phyloP scores from a whole-genome alignment of 108 stramenopile genomes.

The Aurantiochytrium sp. region DNA sequence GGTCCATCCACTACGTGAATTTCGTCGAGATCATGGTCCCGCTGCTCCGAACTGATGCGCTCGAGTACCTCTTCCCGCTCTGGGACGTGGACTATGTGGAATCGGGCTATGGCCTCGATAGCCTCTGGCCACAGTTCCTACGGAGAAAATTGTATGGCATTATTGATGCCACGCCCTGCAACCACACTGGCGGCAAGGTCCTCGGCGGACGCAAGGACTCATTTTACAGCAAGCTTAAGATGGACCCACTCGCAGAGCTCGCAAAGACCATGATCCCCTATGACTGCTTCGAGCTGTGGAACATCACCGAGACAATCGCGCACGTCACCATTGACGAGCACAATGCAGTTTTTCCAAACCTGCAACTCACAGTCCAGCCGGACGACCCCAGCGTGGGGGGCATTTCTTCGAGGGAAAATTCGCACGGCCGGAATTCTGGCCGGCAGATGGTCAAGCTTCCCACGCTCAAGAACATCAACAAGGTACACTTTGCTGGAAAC shows the following conservation, averaged over 20 bases:
- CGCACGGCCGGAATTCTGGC: too few relatives aligned
- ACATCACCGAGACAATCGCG: background rate
- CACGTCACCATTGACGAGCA: background rate
- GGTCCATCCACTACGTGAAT: background rate
- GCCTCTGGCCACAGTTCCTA: background rate
- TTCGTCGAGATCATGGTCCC: conserved; percentile 6
- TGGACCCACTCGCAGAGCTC: background rate
- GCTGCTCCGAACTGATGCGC: background rate
- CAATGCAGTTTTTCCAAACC: background rate
- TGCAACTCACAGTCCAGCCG: background rate
- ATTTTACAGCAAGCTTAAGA: background rate
- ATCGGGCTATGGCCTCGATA: background rate
- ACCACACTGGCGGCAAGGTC: background rate
- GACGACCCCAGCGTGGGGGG: too few relatives aligned
- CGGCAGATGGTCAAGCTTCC: background rate
- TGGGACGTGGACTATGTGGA: background rate
- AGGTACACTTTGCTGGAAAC: background rate
- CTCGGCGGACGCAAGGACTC: background rate
- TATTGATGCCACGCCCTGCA: background rate
- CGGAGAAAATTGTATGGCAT: background rate
- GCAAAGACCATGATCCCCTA: background rate
- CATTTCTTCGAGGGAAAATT: too few relatives aligned
- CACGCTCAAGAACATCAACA: background rate
- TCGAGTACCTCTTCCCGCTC: background rate
- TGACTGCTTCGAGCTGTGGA: background rate